These are phyloP conservation scores for Teratosphaeria nubilosa DNA, from an alignment of 2,329 filamentous ascomycete species.

Conservation along the genomic window DNA sequence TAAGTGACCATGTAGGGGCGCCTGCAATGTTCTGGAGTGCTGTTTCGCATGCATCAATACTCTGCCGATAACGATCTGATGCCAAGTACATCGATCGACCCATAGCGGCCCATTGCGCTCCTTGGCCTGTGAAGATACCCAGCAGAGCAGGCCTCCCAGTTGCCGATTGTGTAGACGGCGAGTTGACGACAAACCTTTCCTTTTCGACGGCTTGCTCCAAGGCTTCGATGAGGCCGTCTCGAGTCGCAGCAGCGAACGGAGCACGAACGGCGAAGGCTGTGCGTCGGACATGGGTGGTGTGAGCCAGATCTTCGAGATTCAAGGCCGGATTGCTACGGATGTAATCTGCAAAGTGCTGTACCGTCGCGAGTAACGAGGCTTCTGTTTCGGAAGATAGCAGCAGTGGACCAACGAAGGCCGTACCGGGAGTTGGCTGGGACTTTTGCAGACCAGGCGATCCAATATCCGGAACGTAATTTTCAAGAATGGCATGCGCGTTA, in stretches of 20 bases:
- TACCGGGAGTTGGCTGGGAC: neutral
- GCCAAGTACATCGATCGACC: constrained; percentile 24
- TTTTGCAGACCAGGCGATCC: too few relatives aligned
- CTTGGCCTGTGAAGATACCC: constrained; percentile 34
- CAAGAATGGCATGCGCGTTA: neutral
- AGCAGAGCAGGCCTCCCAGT: neutral
- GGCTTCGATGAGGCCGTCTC: too few relatives aligned
- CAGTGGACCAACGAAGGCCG: neutral
- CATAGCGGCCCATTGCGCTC: constrained; percentile 18
- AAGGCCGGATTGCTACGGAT: constrained; percentile 43
- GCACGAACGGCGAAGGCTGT: too few relatives aligned
- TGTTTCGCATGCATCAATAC: constrained; percentile 23
- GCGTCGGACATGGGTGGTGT: neutral
- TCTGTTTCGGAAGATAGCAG: neutral
- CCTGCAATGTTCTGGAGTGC: neutral
- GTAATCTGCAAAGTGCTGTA: neutral
- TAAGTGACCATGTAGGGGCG: neutral
- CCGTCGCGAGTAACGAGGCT: neutral
- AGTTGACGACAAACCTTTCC: too few relatives aligned
- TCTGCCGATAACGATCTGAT: constrained; percentile 18
- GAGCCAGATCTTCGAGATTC: constrained; percentile 40
- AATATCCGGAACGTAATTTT: neutral
- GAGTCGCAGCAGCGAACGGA: too few relatives aligned
- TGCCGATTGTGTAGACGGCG: neutral
- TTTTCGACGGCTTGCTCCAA: neutral